Conservation (phyloP, 2,329 filamentous ascomycete genomes). For the Trichophyton verrucosum region DNA sequence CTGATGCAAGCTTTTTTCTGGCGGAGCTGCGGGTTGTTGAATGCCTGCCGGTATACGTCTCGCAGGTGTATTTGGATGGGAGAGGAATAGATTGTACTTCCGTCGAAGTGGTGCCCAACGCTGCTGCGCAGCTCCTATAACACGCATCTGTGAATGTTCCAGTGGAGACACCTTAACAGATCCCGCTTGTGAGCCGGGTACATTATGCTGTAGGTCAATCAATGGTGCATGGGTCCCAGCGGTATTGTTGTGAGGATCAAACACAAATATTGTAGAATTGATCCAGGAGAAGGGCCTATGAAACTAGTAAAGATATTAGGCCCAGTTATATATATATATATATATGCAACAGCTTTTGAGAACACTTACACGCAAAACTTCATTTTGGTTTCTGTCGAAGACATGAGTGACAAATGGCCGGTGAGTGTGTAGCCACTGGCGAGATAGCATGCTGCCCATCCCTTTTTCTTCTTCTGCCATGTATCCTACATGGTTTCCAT, state of each 20-base stretch:
- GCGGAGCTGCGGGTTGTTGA: constrained; percentile 33
- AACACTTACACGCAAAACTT: constrained; percentile 41
- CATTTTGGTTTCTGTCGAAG: constrained; percentile 48
- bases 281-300: constrained; percentile 54
- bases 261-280: constrained; percentile 46
- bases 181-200: constrained; percentile 35
- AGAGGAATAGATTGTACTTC: constrained; percentile 55
- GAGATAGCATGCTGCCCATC: constrained; percentile 42
- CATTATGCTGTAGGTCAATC: constrained; percentile 17
- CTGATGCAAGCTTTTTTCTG: constrained; percentile 40
- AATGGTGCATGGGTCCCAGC: constrained; percentile 27
- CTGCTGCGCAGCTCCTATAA: constrained; percentile 52
- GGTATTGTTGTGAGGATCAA: constrained; percentile 37
- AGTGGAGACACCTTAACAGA: constrained; percentile 43
- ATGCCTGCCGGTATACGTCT: constrained; percentile 32
- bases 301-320: constrained; percentile 29
- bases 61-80: constrained; percentile 33
- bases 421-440: constrained; percentile 51
- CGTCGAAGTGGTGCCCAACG: constrained; percentile 50
- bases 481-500: constrained; percentile 51
- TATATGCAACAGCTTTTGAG: background rate
- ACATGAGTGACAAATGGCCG: constrained; percentile 53
- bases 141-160: constrained; percentile 45
- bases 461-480: constrained; percentile 52
- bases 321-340: background rate